Base-by-base conservation (phyloP, 768 basidiomycete species). In the Lyophyllum atratum region DNA sequence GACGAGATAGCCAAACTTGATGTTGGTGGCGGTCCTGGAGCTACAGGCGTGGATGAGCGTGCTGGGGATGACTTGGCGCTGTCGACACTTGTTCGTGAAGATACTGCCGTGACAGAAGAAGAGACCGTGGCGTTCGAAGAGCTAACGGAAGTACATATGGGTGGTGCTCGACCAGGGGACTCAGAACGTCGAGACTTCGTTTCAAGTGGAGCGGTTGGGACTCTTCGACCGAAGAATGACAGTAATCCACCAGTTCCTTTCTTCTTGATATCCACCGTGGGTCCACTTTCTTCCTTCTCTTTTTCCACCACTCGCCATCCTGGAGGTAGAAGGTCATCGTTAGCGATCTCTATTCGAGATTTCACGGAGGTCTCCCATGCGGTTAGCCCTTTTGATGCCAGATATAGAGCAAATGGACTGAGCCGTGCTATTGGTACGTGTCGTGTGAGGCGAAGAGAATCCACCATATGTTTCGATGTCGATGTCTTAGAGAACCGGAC, bases 351-450 rank as follows among this genome's bases (percentile, higher is more conserved):
- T 28, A 80, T 77, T 46, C 74, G 75, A 2, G 81, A 73, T 68
- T 84, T 89, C 0, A 91, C 73, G 17, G 86, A 80, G 6, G 77
- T 77, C 66, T 92, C 88, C 92, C 92, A 93, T 21, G 89, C 84
- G 19, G 82, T 81, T 4, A 87, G 86, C 1, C 90, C 90, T 69
- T 87, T 90, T 0, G 87, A 84, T 5, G 84, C 77, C 40, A 90
- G 65, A 60, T 89, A 85, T 55, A 84, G 76, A n/a, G 86, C 78
- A 67, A 93, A 77, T 2, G 91, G 91, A 60, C 91, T 90, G 25
- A 64, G 68, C 17, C 77, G 79, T 3, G 84, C 78, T 22, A 82
- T 66, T 4, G 82, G 70, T 45, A 79, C 68, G 62, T 89, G 82
- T 57, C 86, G 81, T 0, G 90, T 90, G 49, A 88, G 70, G 45